Evolutionary conservation across 169 alveolate genomes (phyloP), one percentile per base, ranked within the genome.

Genomic region (Plasmodium coatneyi): DNA sequence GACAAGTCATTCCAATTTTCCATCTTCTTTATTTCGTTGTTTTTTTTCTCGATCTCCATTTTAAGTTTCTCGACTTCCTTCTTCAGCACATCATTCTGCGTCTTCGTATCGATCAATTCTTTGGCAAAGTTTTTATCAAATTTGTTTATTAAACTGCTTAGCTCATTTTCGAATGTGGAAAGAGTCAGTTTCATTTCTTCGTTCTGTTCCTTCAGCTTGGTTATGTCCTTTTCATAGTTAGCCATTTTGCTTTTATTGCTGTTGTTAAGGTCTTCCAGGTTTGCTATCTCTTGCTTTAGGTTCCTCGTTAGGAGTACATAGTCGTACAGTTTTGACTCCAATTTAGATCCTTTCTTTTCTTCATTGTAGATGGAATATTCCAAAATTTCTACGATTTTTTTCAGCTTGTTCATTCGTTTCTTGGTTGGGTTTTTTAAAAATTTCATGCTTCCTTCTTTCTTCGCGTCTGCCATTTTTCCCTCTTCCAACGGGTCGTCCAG

Each of bases 351-450:
- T 80, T 91, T 54, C 54, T 82, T 91, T 91, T 91, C 95, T 81
- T 91, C 95, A 91, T 81, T 80, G 71, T 80, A 91, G 19, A 91
- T 80, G 39, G 95, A 70, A 71, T 91, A 80, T 81, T 91, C 95
- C 25, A 91, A 81, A 43, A 91, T 81, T 81, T 91, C 92, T 10
- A 91, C 34, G 32, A 91, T 91, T 81, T 91, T 91, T 16, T 91
- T 91, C 28, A 91, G 30, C 78, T 91, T 81, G 54, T 91, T 28
- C 95, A 91, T 91, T 91, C 95, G 32, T 56, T 91, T 91, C 54
- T 80, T 91, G 5, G 95, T 82, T n/a, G 95, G 95, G 19, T 82
- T 91, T 81, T 91, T 91, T 52, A 91, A 91, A 91, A 91, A 91
- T 32, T 89, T 89, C 80, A 72, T 5, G n/a, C 28, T 70, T 7